phyloP scores from a whole-genome alignment of 331 rosid species.

The Acacia pycnantha region DNA sequence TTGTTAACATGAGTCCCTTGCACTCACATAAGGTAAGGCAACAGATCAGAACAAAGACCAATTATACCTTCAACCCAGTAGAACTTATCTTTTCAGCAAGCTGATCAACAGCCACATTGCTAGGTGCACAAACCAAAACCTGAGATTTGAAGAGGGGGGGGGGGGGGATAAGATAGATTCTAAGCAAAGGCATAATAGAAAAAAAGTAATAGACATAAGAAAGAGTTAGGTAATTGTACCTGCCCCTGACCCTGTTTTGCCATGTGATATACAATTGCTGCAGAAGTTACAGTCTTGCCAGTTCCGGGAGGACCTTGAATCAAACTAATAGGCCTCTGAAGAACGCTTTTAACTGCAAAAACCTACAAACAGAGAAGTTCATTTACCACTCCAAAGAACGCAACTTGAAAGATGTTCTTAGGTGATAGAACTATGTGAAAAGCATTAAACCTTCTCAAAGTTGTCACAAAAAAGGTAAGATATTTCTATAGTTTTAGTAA shows the following conservation, averaged over 20 bases:
- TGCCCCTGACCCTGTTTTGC: conserved; percentile 99
- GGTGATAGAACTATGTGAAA: neutral
- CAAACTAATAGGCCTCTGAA: conserved; percentile 99
- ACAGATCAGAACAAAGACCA: conserved; percentile 16
- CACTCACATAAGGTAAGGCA: neutral
- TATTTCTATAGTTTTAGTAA: neutral
- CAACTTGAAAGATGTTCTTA: neutral
- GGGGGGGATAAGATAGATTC: neutral
- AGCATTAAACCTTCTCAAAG: neutral
- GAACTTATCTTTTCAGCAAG: conserved; percentile 98
- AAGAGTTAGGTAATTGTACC: conserved; percentile 38
- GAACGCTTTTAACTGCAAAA: conserved; percentile 96
- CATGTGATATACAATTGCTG: conserved; percentile 99
- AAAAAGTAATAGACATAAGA: neutral
- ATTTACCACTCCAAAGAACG: neutral
- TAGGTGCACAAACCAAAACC: conserved; percentile 99
- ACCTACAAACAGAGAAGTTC: conserved; percentile 50
- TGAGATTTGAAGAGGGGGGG: conserved; percentile 22
- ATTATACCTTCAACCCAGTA: conserved; percentile 88
- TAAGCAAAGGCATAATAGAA: neutral
- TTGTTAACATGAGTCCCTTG: neutral
- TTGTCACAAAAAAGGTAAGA: neutral
- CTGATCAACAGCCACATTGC: conserved; percentile 98
- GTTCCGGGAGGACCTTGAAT: conserved; percentile 99
- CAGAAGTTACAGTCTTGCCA: conserved; percentile 98